Percentiles rank a stretch among this genome's conserved stretches.
Conservation (phyloP, 2,329 filamentous ascomycete species). For the Stagonosporopsis rhizophila region DNA sequence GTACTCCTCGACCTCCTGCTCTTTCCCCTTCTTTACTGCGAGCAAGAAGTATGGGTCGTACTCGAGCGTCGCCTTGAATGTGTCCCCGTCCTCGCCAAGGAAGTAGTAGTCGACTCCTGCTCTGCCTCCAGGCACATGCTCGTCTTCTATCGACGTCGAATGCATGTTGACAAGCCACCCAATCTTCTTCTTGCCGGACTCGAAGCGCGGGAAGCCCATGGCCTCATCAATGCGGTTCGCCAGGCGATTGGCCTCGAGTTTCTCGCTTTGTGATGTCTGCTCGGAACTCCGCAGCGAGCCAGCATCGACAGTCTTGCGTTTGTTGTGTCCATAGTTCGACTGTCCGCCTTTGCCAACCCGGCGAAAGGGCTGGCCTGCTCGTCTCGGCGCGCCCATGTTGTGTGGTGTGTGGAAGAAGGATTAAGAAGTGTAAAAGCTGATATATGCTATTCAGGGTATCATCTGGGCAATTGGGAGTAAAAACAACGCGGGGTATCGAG, state of each 20-base stretch:
- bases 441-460: constrained; percentile 40
- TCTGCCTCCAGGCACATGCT: constrained; percentile 81
- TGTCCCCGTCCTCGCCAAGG: constrained; percentile 74
- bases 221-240: constrained; percentile 91
- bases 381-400: constrained; percentile 54
- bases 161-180: constrained; percentile 98
- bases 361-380: constrained; percentile 51
- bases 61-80: constrained; percentile 95
- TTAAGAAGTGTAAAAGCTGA: constrained; percentile 32
- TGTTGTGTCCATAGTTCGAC: constrained; percentile 59
- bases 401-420: constrained; percentile 23
- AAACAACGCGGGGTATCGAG: constrained; percentile 27
- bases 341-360: constrained; percentile 53
- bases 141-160: constrained; percentile 83
- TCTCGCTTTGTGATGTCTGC: constrained; percentile 90
- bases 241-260: constrained; percentile 82
- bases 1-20: constrained; percentile 97
- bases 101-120: constrained; percentile 97
- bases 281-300: constrained; percentile 77
- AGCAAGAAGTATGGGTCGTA: constrained; percentile 97
- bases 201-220: constrained; percentile 93
- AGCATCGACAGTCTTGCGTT: constrained; percentile 79
- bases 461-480: constrained; percentile 32
- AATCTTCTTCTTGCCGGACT: constrained; percentile 81
- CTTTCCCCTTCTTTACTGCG: constrained; percentile 84